These are phyloP conservation scores for Psidium friedrichsthalianum DNA, from an alignment of 345 rosid genomes.

Conservation along the genomic window DNA sequence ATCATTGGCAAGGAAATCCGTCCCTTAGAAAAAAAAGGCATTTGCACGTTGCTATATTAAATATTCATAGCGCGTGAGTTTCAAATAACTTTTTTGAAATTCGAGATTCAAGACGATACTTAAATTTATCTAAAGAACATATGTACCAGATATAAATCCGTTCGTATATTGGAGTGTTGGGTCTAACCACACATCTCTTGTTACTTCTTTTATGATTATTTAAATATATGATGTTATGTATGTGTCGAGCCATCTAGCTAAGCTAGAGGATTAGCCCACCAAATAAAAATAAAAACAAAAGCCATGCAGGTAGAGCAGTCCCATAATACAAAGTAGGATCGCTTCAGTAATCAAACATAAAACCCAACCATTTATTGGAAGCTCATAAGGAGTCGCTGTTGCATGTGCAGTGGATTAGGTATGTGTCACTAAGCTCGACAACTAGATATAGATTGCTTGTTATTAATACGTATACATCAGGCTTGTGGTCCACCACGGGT, in stretches of 20 bases:
- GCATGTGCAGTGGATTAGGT: neutral
- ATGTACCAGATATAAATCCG: neutral
- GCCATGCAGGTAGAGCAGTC: neutral
- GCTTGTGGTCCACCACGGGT: neutral
- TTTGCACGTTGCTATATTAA: neutral
- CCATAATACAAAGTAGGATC: neutral
- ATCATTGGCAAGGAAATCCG: neutral
- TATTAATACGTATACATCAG: no score
- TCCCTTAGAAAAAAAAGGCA: neutral
- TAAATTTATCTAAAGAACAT: neutral
- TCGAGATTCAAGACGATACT: neutral
- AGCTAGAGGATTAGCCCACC: no score
- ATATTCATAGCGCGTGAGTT: neutral
- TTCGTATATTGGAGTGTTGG: neutral
- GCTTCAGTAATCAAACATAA: neutral
- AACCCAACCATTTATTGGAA: neutral
- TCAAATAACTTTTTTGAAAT: neutral
- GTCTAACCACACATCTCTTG: neutral
- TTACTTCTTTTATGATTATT: neutral
- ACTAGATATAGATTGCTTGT: neutral
- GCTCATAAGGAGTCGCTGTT: no score
- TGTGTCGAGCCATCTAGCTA: no score
- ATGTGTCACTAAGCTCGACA: neutral
- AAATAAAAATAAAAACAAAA: no score
- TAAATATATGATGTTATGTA: neutral